Base-by-base conservation (phyloP, 768 basidiomycete species). In the Termitomyces sp. region DNA sequence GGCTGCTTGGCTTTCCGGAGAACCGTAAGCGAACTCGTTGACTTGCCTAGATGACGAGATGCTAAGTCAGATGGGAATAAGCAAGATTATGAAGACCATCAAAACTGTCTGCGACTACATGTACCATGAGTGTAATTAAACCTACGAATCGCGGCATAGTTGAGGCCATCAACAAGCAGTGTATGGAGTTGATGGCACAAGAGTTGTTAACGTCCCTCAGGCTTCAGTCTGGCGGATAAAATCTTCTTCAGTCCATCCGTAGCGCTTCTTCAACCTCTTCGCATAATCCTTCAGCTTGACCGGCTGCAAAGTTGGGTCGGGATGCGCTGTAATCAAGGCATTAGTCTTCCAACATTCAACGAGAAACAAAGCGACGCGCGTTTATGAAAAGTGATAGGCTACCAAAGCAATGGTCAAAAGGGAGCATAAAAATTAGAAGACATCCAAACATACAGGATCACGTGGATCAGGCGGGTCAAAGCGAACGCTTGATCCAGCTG, bases 401-500 rank as follows among this genome's bases (percentile, higher is more conserved):
- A 57, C 1, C 56, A 61, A 60, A 8, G 34, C 43, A 55, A 40
- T 9, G 14, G 60, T 38, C 14, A 36, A 42, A 34, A 50, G 32
- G 34, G 42, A 45, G 15, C 8, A 20, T 37, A 31, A 6, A n/a
- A n/a, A 31, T 14, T 11, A 6, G 40, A 9, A 38, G 7, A 17
- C 40, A 38, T 20, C 42, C 55, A 20, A n/a, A 67, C 77, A 49
- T 55, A 79, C 79, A 63, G 67, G 67, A 63, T 80, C 79, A 34
- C 74, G 72, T 50, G 69, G 67, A 66, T 86, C 76, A 17, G 89
- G 91, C 52, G 91, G 91, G 71, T 90, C 86, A 68, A 93, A 93
- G 42, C 90, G 82, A 40, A 93, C 91, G 70, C 89, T 89, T 10
- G 90, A 92, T 2, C 91, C 91, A 20, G 91, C 89, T 2, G 89